Base-by-base conservation (phyloP, 805 yeast genomes). In the Pichia exigua region DNA sequence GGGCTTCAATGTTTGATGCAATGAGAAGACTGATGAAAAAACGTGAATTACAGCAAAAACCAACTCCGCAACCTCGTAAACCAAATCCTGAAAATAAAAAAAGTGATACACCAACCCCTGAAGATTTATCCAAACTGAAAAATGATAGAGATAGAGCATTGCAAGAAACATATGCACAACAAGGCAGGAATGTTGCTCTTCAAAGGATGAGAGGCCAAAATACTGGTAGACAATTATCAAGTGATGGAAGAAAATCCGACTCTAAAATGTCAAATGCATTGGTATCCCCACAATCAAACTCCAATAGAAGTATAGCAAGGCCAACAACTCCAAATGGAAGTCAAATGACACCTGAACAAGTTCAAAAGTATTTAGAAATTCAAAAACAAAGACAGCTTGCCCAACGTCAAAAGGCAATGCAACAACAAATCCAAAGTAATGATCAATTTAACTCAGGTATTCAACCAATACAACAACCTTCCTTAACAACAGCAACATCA, bases 1-100 rank as follows among this genome's bases (percentile, higher is more conserved):
- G 97, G 97, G 96, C 96, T 0, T 86, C 96, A 50, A 86, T 94
- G 88, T 88, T 94, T 72, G 99, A 94, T 64, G 97, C 96, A 1
- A 84, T 94, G 71, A 76, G 97, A 53, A 90, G 90, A 68, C 74
- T 85, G 58, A 88, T 91, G 84, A 81, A 88, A 59, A 91, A 91
- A 65, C 76, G 98, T 44, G 99, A 94, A 65, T 81, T 76, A 59
- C 79, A 82, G 4, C 83, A 85, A 20, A 76, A 78, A 56, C 87
- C 86, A 20, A 75, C 75, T 47, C 73, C 73, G 9, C 70, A 64
- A 44, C 59, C 69, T 4, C 61, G 69, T 30, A 64, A 71, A 54
- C 48, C 49, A 11, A 59, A 56, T n/a, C 50, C 45, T 27, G 69
- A 65, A 24, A 59, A 59, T 5, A 65, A 60, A 47, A 53, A 62